A percentile compares a stretch with the other conserved stretches of the same genome.
Conservation (phyloP, 73 alveolate species). For the Tetrahymena thermophila region DNA sequence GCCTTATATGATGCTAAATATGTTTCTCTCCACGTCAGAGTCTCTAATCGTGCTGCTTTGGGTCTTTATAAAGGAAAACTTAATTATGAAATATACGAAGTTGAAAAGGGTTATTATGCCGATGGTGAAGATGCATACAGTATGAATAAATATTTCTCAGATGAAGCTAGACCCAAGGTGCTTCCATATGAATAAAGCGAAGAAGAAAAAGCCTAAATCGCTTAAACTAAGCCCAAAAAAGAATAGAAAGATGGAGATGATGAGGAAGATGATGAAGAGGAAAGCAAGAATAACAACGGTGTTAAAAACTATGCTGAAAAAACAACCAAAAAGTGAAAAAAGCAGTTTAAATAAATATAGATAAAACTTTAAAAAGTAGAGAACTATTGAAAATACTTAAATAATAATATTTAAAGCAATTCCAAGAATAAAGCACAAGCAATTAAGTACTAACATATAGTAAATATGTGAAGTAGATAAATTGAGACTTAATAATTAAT, state of each 20-base stretch:
- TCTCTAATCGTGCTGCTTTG: constrained; percentile 88
- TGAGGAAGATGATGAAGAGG: not conserved
- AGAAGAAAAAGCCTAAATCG: not conserved
- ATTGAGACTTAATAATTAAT: not conserved
- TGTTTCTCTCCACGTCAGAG: constrained; percentile 89
- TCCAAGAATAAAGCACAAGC: not conserved
- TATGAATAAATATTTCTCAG: constrained; percentile 81
- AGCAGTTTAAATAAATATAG: not conserved
- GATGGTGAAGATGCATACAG: constrained; percentile 96
- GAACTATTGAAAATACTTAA: not conserved
- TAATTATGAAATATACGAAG: constrained; percentile 64
- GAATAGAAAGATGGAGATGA: not conserved
- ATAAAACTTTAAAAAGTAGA: not conserved
- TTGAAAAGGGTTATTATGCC: constrained; percentile 83
- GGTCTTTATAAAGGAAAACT: constrained; percentile 76
- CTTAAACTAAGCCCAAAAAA: not conserved
- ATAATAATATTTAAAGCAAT: not conserved
- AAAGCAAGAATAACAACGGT: not conserved
- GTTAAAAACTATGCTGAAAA: not conserved
- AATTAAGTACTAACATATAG: too few species aligned
- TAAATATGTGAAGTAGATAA: too few species aligned
- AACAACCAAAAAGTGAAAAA: not conserved
- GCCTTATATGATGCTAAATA: constrained; percentile 74
- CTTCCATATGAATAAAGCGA: not conserved
- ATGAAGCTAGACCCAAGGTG: not conserved